Conservation (phyloP, 129 eudicot genomes). For the Helichrysum umbraculigerum region DNA sequence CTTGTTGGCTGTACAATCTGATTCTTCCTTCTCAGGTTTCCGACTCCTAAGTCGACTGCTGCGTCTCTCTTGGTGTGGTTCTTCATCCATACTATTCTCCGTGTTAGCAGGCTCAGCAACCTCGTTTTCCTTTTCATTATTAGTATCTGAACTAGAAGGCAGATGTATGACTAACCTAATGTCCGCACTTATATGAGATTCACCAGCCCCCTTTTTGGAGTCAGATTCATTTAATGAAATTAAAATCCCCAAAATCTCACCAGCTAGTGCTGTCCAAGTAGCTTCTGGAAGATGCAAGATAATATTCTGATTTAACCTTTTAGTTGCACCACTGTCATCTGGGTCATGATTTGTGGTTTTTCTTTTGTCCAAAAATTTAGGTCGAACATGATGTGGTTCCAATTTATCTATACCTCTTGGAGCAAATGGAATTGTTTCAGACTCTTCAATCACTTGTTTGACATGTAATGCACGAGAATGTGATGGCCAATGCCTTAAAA, state of each 20-base stretch:
- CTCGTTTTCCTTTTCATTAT: constrained; percentile 28
- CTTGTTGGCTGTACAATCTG: constrained; percentile 54
- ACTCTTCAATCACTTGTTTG: constrained; percentile 73
- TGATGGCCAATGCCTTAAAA: constrained; percentile 92
- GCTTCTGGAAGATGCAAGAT: constrained; percentile 62
- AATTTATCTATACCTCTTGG: constrained; percentile 95
- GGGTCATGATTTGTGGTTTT: constrained; percentile 45
- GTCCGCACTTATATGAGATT: constrained; percentile 38
- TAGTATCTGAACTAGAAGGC: constrained; percentile 41
- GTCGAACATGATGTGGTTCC: constrained; percentile 79
- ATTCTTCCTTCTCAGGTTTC: constrained; percentile 85
- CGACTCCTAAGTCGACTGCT: constrained; percentile 89
- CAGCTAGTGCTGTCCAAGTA: constrained; percentile 79
- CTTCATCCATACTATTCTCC: constrained; percentile 47
- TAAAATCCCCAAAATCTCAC: constrained; percentile 56
- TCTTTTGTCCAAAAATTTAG: constrained; percentile 72
- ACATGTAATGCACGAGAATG: constrained; percentile 94
- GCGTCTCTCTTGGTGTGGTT: constrained; percentile 86
- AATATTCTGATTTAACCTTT: constrained; percentile 55
- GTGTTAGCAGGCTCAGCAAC: constrained; percentile 40
- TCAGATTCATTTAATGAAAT: constrained; percentile 36
- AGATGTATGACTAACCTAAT: constrained; percentile 54
- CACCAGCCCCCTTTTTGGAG: constrained; percentile 40
- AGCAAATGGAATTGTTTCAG: constrained; percentile 75
- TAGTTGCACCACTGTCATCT: constrained; percentile 37